phyloP scores from a whole-genome alignment of 345 rosid genomes.

The Boechera divaricarpa region DNA sequence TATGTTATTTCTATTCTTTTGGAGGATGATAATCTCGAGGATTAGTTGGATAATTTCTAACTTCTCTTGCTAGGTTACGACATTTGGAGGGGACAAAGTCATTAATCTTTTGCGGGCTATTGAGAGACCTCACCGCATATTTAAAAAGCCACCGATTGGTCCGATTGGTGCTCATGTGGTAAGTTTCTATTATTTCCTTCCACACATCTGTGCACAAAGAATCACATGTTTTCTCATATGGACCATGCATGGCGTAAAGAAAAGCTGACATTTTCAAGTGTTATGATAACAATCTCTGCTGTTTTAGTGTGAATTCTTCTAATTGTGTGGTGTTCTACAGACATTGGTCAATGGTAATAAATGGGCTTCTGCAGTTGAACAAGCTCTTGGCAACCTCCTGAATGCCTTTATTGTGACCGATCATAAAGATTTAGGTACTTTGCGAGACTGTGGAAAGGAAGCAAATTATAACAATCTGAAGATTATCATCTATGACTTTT shows the following conservation, averaged over 20 bases:
- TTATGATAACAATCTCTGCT: constrained; percentile 5
- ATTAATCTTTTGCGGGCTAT: constrained; percentile 66
- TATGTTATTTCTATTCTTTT: neutral
- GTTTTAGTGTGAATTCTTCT: constrained; percentile 10
- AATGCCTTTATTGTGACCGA: constrained; percentile 89
- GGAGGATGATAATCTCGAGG: constrained; percentile 4
- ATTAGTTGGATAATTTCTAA: constrained; percentile 21
- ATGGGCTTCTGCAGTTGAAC: constrained; percentile 92
- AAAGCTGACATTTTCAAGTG: constrained; percentile 21
- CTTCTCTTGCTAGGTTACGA: constrained; percentile 66
- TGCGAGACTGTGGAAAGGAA: constrained; percentile 74
- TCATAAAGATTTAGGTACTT: constrained; percentile 66
- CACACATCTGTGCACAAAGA: neutral
- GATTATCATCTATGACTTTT: constrained; percentile 78
- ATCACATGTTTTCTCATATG: constrained; percentile 1
- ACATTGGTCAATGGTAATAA: constrained; percentile 64
- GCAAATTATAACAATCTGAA: constrained; percentile 68
- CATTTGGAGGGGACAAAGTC: constrained; percentile 90
- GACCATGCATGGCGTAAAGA: constrained; percentile 13
- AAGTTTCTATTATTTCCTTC: constrained; percentile 42
- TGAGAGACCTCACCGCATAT: constrained; percentile 64
- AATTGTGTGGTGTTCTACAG: constrained; percentile 50
- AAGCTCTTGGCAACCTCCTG: constrained; percentile 83
- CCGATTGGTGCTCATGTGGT: constrained; percentile 92
- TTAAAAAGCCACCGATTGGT: constrained; percentile 83